phyloP scores from a whole-genome alignment of 2,329 filamentous ascomycete species.

The Gyromitra esculenta region DNA sequence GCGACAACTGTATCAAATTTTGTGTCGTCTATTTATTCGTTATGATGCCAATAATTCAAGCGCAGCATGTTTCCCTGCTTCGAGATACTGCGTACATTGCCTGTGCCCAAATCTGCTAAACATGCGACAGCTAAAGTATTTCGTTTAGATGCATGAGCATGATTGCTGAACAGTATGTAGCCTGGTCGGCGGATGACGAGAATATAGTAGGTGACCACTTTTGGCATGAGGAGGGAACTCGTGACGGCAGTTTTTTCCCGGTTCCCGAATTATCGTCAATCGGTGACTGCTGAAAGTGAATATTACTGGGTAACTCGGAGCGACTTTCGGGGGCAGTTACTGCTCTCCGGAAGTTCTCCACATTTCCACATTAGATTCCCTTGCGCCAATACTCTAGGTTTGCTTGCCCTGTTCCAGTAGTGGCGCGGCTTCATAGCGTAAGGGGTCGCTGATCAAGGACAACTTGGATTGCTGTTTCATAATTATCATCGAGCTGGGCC shows the following conservation, averaged over 20 bases:
- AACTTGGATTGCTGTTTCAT: conserved; percentile 42
- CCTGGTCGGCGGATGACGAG: conserved; percentile 18
- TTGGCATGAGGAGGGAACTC: conserved; percentile 6
- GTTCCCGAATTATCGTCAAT: conserved; percentile 22
- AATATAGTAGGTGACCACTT: conserved; percentile 36
- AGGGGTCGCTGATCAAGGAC: conserved; percentile 37
- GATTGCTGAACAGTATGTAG: neutral
- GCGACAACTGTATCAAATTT: conserved; percentile 41
- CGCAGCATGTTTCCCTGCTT: conserved; percentile 37
- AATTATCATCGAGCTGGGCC: conserved; percentile 28
- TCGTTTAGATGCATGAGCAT: conserved; percentile 13
- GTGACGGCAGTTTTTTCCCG: conserved; percentile 29
- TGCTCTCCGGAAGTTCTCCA: conserved; percentile 34
- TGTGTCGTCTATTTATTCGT: conserved; percentile 51
- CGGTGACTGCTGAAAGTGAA: conserved; percentile 26
- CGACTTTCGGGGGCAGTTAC: conserved; percentile 21
- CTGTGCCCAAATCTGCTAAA: conserved; percentile 16
- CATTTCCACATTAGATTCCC: conserved; percentile 21
- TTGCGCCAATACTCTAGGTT: conserved; percentile 30
- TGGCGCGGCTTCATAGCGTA: conserved; percentile 36
- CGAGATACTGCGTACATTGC: neutral
- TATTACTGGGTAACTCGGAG: conserved; percentile 26
- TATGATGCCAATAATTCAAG: conserved; percentile 3
- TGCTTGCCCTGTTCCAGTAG: neutral
- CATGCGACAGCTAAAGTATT: conserved; percentile 25